phyloP scores from a whole-genome alignment of 2,329 filamentous ascomycete genomes.

The Fusarium paranaense region DNA sequence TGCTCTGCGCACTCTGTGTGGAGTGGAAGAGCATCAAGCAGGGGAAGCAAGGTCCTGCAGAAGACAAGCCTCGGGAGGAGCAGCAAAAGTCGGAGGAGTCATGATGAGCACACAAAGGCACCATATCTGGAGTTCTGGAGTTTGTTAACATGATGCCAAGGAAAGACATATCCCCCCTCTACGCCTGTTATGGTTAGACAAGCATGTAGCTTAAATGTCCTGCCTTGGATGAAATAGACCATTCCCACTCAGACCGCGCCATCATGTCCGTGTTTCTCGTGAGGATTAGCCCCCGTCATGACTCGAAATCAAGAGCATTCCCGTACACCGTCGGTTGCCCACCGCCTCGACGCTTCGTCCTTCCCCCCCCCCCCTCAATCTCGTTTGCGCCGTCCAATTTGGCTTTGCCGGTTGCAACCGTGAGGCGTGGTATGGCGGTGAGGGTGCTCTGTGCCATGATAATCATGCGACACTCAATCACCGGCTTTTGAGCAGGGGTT shows the following conservation, averaged over 20 bases:
- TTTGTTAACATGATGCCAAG: not conserved
- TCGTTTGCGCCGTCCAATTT: not conserved
- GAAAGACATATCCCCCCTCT: not conserved
- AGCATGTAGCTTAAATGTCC: not conserved
- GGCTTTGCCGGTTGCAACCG: not conserved
- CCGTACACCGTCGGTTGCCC: not conserved
- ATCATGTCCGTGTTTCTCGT: not conserved
- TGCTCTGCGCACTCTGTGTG: constrained; percentile 69
- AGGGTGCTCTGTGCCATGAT: constrained; percentile 30
- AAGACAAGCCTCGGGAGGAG: not conserved
- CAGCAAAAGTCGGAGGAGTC: constrained; percentile 23
- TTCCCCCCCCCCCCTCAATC: not conserved
- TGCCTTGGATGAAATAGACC: not conserved
- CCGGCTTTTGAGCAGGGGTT: constrained; percentile 26
- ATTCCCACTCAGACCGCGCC: not conserved
- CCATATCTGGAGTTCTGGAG: not conserved
- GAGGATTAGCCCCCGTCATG: constrained; percentile 2
- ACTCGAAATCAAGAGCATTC: constrained; percentile 9
- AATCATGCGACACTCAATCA: constrained; percentile 37
- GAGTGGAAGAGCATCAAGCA: constrained; percentile 78
- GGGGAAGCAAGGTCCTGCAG: constrained; percentile 26
- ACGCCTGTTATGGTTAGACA: not conserved
- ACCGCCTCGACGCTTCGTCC: not conserved
- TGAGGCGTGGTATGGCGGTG: constrained; percentile 38
- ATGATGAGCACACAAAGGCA: constrained; percentile 12